Percentiles rank a stretch among this genome's conserved stretches.
These are phyloP conservation scores for Nakataea oryzae DNA, from an alignment of 2,329 filamentous ascomycete species.

Conservation along the genomic window DNA sequence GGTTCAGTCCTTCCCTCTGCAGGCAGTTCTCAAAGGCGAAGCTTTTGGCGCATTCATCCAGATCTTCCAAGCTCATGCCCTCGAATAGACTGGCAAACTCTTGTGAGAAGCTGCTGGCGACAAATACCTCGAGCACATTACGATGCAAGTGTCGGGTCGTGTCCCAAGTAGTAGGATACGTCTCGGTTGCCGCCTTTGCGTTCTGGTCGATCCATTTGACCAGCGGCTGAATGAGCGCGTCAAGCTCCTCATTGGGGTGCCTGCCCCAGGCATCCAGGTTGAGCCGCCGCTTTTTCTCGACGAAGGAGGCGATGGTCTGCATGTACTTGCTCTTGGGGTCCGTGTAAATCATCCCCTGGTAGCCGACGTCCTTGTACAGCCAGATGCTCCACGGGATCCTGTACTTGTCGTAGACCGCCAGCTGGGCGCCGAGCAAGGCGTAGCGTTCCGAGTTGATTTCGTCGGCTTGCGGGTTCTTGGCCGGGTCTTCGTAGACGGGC, in stretches of 20 bases:
- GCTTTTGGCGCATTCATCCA: constrained; percentile 6
- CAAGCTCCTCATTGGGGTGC: constrained; percentile 24
- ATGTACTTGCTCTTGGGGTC: constrained; percentile 36
- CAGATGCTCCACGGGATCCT: constrained; percentile 48
- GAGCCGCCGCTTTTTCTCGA: constrained; percentile 43
- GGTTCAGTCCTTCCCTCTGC: constrained; percentile 4
- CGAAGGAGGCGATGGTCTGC: constrained; percentile 35
- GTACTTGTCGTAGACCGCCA: constrained; percentile 39
- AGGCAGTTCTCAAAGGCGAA: constrained; percentile 6
- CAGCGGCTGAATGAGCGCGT: constrained; percentile 11
- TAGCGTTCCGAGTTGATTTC: constrained; percentile 31
- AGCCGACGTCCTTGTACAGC: constrained; percentile 47
- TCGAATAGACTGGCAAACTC: constrained; percentile 5
- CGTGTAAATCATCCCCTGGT: constrained; percentile 44
- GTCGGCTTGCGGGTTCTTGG: constrained; percentile 22
- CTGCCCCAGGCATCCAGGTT: constrained; percentile 46
- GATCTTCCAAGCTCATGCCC: constrained; percentile 4
- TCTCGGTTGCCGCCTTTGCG: constrained; percentile 10
- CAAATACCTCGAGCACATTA: constrained; percentile 12
- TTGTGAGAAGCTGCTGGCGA: constrained; percentile 29
- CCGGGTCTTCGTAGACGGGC: constrained; percentile 26
- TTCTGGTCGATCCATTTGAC: constrained; percentile 15
- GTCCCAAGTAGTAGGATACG: constrained; percentile 15
- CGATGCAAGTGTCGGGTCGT: constrained; percentile 15
- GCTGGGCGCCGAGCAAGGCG: constrained; percentile 32